A percentile compares a stretch with the other conserved stretches of the same genome.
phyloP scores from a whole-genome alignment of 2,329 filamentous ascomycete species.

The Pestalotiopsis sp. region DNA sequence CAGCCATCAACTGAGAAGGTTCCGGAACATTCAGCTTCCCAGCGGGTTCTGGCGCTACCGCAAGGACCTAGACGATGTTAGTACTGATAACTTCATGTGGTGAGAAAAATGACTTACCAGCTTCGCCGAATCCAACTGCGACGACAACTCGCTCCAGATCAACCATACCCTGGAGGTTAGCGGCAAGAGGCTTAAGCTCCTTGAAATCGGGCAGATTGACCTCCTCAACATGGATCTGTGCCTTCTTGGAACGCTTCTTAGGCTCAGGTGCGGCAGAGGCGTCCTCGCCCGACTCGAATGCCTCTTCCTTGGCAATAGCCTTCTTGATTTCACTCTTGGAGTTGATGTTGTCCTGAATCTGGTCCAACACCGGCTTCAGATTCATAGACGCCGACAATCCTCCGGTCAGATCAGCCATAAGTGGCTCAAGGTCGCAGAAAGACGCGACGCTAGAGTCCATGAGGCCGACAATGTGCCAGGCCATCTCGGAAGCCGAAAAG shows the following conservation, averaged over 20 bases:
- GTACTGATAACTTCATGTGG: background rate
- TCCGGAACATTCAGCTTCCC: conserved; percentile 73
- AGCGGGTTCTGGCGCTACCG: conserved; percentile 72
- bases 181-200: conserved; percentile 23
- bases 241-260: conserved; percentile 46
- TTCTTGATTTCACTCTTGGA: conserved; percentile 23
- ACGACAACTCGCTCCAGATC: conserved; percentile 40
- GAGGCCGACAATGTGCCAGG: conserved; percentile 38
- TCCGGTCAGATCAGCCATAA: conserved; percentile 42
- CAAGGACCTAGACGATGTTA: conserved; percentile 47
- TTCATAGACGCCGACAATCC: conserved; percentile 34
- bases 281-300: conserved; percentile 49
- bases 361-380: conserved; percentile 25
- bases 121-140: conserved; percentile 41
- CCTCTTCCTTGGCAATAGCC: conserved; percentile 26
- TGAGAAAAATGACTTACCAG: conserved; percentile 16
- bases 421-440: conserved; percentile 34
- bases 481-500: conserved; percentile 45
- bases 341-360: conserved; percentile 24
- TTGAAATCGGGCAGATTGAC: conserved; percentile 29
- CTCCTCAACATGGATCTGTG: conserved; percentile 24
- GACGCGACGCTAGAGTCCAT: conserved; percentile 29
- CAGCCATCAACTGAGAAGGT: conserved; percentile 72
- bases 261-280: conserved; percentile 45
- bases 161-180: conserved; percentile 37